Evolutionary conservation across 768 basidiomycete species (phyloP), one percentile per base, ranked within the genome.

Genomic region (Lactarius vividus): DNA sequence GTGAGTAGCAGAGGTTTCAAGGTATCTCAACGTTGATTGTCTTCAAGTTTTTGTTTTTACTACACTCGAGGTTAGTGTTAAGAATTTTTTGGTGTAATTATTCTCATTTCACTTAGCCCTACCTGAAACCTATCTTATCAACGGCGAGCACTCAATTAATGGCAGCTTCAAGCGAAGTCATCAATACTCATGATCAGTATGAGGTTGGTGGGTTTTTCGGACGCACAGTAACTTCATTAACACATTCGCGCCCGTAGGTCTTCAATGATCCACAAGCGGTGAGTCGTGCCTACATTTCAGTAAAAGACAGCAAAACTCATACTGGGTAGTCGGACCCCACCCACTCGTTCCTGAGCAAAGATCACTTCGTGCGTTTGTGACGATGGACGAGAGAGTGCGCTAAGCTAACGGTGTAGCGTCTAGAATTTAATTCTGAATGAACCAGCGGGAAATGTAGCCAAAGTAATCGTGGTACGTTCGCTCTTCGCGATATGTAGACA

Each of bases 291-390:
- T 7, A 64, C 71, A 60, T 8, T 20, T 53, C 29, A n/a, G 33
- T 23, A 54, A 62, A 13, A 61, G 16, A 1, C 26, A 6, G 16
- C 31, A 26, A 37, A 61, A 56, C 33, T 11, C 28, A 59, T 37
- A 16, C 20, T 39, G 13, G 4, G 54, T 70, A 91, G 86, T 89
- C 88, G 39, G 92, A 95, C 73, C 92, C 92, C 3, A 95, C 92
- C 3, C 92, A 94, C 74, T 93, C 91, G 3, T 91, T 92, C 80
- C 75, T 94, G 75, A 92, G 89, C 74, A 94, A 94, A 77, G 92
- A 94, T 73, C 91, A 94, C 72, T 93, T 93, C 70, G 90, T 90
- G 69, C 72, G 88, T 81, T n/a, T 49, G 26, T 16, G n/a, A 37
- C 55, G 46, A 49, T 16, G 33, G 13, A 52, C n/a, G 46, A 37